Percentiles rank a stretch among this genome's conserved stretches.
These are phyloP conservation scores for Backusella westeae DNA, from an alignment of 192 early-diverging fungal species.

Conservation along the genomic window DNA sequence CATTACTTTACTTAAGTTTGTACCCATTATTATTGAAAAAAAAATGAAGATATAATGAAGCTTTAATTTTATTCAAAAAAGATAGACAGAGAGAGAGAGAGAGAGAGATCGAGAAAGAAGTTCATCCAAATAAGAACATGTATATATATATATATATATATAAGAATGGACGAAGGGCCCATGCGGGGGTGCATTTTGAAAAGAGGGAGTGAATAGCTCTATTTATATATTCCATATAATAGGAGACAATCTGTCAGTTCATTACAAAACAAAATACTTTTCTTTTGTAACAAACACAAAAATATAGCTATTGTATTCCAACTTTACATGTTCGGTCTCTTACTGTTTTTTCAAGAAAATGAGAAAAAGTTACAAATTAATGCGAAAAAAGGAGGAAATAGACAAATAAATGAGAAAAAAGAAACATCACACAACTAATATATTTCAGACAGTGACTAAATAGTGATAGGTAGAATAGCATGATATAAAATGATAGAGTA, in stretches of 20 bases:
- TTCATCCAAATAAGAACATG: background rate
- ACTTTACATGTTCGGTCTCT: background rate
- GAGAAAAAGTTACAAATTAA: no score
- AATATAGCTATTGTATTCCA: no score
- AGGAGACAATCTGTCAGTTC: background rate
- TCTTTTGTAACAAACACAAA: no score
- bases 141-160: background rate
- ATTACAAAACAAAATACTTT: background rate
- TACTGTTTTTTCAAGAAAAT: no score
- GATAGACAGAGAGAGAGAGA: background rate
- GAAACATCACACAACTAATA: no score
- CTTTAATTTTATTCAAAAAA: background rate
- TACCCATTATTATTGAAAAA: constrained; percentile 62
- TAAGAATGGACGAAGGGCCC: background rate
- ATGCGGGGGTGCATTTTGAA: background rate
- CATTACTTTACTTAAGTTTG: constrained; percentile 74
- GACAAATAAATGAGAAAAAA: no score
- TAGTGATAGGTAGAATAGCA: no score
- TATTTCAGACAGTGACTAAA: no score
- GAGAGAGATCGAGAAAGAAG: background rate
- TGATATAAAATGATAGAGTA: no score
- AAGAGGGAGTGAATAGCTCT: background rate
- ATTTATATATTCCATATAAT: background rate
- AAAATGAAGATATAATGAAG: background rate
- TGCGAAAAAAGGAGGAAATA: no score